Conservation (phyloP, 441 rosid genomes). For the Metrosideros polymorpha region DNA sequence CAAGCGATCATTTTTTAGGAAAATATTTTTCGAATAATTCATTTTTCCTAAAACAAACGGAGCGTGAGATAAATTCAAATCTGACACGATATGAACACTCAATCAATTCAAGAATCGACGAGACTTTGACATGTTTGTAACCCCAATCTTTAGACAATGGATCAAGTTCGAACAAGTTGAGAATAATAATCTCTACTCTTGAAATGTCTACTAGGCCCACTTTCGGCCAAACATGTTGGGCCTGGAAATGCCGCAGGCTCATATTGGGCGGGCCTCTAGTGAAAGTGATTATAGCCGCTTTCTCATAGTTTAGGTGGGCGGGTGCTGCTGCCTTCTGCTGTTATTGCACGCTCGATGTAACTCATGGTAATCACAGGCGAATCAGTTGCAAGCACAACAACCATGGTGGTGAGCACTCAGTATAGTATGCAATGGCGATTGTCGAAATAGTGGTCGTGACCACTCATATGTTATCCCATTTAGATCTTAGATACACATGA, state of each 20-base stretch:
- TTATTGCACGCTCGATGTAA: neutral
- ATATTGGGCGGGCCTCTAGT: neutral
- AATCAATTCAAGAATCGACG: accelerated
- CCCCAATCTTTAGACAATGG: neutral
- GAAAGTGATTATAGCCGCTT: neutral
- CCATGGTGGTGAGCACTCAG: neutral
- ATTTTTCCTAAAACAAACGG: no score
- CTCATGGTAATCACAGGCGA: neutral
- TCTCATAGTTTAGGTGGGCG: neutral
- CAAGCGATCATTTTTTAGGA: no score
- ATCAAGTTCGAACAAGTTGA: neutral
- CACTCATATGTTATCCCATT: neutral
- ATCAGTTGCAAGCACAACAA: neutral
- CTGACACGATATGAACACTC: neutral
- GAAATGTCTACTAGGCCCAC: neutral
- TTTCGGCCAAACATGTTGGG: neutral
- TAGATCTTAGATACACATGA: neutral
- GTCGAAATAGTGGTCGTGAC: no score
- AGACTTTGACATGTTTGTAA: neutral
- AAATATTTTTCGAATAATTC: no score
- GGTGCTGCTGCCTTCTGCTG: neutral
- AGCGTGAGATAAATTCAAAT: no score
- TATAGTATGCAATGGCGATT: neutral
- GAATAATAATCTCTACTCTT: neutral
- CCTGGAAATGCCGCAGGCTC: neutral